Conservation (phyloP, 75 land plant species). For the Cryptomeria japonica region DNA sequence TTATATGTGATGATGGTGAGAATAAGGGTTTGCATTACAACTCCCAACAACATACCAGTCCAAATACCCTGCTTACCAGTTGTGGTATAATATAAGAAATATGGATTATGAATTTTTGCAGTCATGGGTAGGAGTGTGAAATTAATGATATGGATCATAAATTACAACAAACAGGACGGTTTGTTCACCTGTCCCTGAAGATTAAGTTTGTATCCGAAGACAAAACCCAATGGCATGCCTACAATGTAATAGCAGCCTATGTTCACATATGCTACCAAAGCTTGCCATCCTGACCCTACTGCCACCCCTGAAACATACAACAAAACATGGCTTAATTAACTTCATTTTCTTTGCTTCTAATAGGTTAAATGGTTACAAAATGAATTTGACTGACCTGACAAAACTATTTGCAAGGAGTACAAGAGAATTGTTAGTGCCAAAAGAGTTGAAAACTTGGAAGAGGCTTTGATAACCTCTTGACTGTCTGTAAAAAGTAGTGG, state of each 20-base stretch:
- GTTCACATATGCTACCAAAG: not conserved
- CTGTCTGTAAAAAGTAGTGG: slow-evolving; percentile 22
- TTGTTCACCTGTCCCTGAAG: not conserved
- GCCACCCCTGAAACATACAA: not conserved
- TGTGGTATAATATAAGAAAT: too few species aligned
- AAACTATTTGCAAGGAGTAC: slow-evolving; percentile 19
- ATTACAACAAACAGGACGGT: not conserved
- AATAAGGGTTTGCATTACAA: slow-evolving; percentile 46
- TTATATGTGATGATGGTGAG: not conserved
- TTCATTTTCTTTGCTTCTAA: too few species aligned
- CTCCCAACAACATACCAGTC: slow-evolving; percentile 59
- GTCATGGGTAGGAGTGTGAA: not conserved
- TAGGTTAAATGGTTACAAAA: too few species aligned
- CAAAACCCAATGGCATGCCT: not conserved
- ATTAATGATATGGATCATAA: not conserved
- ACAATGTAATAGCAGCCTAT: not conserved
- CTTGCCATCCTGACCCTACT: slow-evolving; percentile 6
- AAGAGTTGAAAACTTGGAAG: slow-evolving; percentile 8
- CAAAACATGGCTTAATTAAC: too few species aligned
- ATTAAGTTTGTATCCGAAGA: not conserved
- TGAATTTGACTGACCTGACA: slow-evolving; percentile 19
- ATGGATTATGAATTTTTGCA: not conserved
- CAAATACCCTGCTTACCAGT: slow-evolving; percentile 49
- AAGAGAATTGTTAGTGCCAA: slow-evolving; percentile 21
- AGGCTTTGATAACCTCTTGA: slow-evolving; percentile 10